phyloP scores from a whole-genome alignment of 176 grass and related monocot genomes.

The Triticum monococcum region DNA sequence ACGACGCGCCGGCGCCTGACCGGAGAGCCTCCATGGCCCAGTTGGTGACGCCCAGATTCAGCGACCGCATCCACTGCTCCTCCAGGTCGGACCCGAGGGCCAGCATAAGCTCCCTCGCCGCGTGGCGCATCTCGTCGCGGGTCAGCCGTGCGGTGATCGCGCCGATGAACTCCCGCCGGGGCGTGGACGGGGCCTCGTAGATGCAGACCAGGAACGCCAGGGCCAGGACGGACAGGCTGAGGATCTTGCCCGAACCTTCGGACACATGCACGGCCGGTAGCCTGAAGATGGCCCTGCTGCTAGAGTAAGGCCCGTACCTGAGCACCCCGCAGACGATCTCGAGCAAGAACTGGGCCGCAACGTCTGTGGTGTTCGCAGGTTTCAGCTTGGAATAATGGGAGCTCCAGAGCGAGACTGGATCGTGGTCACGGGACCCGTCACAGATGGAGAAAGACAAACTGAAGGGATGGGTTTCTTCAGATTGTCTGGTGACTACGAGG shows the following conservation, averaged over 20 bases:
- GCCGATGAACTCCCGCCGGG: constrained; percentile 40
- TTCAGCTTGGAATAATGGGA: constrained; percentile 36
- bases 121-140: constrained; percentile 6
- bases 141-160: constrained; percentile 24
- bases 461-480: constrained; percentile 21
- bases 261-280: constrained; percentile 26
- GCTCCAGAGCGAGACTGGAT: constrained; percentile 56
- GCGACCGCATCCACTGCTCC: constrained; percentile 72
- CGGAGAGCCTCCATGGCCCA: constrained; percentile 48
- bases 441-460: constrained; percentile 49
- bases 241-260: constrained; percentile 33
- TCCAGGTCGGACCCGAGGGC: constrained; percentile 57
- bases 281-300: constrained; percentile 31
- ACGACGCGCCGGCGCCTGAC: background rate
- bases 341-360: constrained; percentile 26
- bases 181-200: constrained; percentile 49
- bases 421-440: constrained; percentile 24
- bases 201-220: constrained; percentile 61
- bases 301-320: constrained; percentile 42
- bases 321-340: constrained; percentile 53
- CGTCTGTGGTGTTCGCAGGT: constrained; percentile 11
- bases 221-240: constrained; percentile 53
- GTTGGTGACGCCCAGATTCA: constrained; percentile 73
- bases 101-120: constrained; percentile 47
- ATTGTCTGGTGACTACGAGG: constrained; percentile 25